A percentile compares a stretch with the other conserved stretches of the same genome.
phyloP scores from a whole-genome alignment of 176 grass and related monocot genomes.

The Juncus effusus region DNA sequence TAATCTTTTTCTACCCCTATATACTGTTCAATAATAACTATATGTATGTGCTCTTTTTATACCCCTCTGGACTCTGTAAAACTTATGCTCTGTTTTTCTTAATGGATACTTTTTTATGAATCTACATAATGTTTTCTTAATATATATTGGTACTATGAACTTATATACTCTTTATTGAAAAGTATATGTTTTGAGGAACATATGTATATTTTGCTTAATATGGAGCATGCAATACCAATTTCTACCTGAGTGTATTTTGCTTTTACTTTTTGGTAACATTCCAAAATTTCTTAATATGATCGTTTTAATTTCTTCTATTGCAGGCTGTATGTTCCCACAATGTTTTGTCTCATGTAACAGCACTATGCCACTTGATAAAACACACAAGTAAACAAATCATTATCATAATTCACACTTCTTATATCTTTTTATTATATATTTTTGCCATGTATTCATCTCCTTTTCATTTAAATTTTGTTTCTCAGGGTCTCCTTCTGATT shows the following conservation, averaged over 20 bases:
- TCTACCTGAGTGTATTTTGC: not conserved
- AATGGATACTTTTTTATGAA: too few relatives aligned
- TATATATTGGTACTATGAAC: too few relatives aligned
- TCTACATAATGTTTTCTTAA: too few relatives aligned
- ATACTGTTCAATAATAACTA: too few relatives aligned
- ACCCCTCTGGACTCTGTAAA: too few relatives aligned
- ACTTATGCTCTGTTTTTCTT: too few relatives aligned
- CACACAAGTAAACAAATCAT: slow-evolving; percentile 28
- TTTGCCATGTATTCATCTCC: not conserved
- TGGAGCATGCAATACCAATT: not conserved
- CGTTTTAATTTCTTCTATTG: slow-evolving; percentile 2
- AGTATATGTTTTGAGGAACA: too few relatives aligned
- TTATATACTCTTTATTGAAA: too few relatives aligned
- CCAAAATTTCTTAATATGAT: slow-evolving; percentile 7
- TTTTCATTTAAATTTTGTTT: slow-evolving; percentile 5
- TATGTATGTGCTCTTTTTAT: too few relatives aligned
- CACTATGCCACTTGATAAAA: slow-evolving; percentile 68
- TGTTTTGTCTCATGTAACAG: slow-evolving; percentile 42
- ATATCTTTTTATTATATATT: not conserved
- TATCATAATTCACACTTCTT: not conserved
- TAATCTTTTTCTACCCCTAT: too few relatives aligned
- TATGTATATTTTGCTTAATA: too few relatives aligned
- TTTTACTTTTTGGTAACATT: too few relatives aligned
- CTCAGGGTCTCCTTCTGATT: slow-evolving; percentile 40
- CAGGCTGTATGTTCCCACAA: slow-evolving; percentile 31